phyloP scores from a whole-genome alignment of 1,139 yeast species.

The Meyerozyma carpophila region DNA sequence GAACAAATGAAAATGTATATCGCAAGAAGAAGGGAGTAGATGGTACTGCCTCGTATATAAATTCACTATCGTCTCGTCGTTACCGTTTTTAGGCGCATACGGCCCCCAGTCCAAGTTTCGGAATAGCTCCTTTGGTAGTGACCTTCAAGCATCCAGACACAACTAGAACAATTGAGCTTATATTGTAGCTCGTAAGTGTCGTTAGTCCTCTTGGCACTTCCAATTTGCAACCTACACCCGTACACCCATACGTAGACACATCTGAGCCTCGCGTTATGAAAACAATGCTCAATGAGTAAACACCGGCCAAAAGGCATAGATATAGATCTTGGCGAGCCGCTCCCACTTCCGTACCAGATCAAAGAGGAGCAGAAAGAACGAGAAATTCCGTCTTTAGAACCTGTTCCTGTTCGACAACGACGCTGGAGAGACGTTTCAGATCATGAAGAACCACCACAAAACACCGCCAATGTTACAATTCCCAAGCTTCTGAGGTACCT shows the following conservation, averaged over 20 bases:
- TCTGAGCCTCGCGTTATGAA: background rate
- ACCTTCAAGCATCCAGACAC: too few relatives aligned
- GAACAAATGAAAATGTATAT: too few relatives aligned
- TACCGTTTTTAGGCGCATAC: too few relatives aligned
- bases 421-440: background rate
- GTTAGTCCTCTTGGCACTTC: too few relatives aligned
- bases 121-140: too few relatives aligned
- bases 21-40: background rate
- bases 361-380: background rate
- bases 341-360: background rate
- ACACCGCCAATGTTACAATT: background rate
- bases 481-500: background rate
- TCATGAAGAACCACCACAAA: background rate
- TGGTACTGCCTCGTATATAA: too few relatives aligned
- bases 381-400: background rate
- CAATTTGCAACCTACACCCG: background rate
- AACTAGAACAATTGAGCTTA: too few relatives aligned
- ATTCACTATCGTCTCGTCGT: too few relatives aligned
- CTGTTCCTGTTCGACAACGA: background rate
- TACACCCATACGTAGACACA: background rate
- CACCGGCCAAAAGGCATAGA: background rate
- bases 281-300: background rate
- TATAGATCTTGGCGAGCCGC: constrained; percentile 1
- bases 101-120: too few relatives aligned
- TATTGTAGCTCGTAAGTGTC: too few relatives aligned